Base-by-base conservation (phyloP, 2,329 filamentous ascomycete genomes). In the Rhexocercosporidium sp. region DNA sequence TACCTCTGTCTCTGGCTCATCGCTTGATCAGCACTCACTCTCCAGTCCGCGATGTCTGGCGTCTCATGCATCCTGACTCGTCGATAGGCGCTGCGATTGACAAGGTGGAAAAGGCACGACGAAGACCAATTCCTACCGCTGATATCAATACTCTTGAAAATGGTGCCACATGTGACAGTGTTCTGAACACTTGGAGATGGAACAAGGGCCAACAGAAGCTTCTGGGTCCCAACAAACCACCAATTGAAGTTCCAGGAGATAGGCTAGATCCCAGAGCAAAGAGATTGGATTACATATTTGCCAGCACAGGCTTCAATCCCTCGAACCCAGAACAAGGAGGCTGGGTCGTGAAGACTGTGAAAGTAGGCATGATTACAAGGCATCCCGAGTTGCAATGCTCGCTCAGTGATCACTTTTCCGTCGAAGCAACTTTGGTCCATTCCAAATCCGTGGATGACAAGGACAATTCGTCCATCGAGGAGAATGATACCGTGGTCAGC, bases 111-210 rank as follows among this genome's bases (percentile, higher is more conserved):
- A 84, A 86, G 75, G 84, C 86, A 27, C 85, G 93, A 34, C 84
- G 86, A 27, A 83, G 85, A 27, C 88, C 89, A 0, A 83, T 93
- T 34, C 94, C 95, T 0, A 90, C 88, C 0, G 94, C 92, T 3
- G 86, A 90, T 62, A 91, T 88, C 80, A 97, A 97, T 80, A 81
- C 97, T 16, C 77, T 81, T 11, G 88, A 90, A 73, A 97, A 97
- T 77, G 96, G 96, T 27, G 89, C 91, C 27, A 97, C 96, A 1
- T 97, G 93, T 74, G 93, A 97, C 77, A 91, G 89, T 66, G 87
- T 89, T 11, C 88, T 92, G 75, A 98, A 98, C 79, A 97, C 95
- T 3, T 99, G 96, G 96, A 86, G 94, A 51, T 98, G 95, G 95
- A 84, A 88, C 66, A 88, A 92, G 74, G 82, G 82, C 18, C 84